Evolutionary conservation across 1,139 yeast species (phyloP), one percentile per base, ranked within the genome.

Genomic region (Lodderomyces theae): DNA sequence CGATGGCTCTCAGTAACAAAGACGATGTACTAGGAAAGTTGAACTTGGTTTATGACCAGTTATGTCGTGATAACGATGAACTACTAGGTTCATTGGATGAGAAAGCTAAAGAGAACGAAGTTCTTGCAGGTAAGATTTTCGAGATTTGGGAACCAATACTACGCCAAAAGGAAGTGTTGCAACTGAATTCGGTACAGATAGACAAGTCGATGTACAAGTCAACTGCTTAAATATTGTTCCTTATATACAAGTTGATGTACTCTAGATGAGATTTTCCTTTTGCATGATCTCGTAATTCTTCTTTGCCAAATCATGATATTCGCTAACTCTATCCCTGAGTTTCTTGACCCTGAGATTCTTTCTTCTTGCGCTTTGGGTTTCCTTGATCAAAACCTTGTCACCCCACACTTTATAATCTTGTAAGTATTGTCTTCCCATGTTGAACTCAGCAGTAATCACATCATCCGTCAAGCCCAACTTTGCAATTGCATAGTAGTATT

Each of bases 331-430:
- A 65, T 69, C 69, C 46, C 67, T 66, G 51, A 72, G 69, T 22
- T 63, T 69, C 38, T 41, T 50, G 40, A 57, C 43, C 48, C 64
- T 62, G 42, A 63, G 60, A 40, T 59, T 62, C 57, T 68, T 69
- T 50, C 53, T 56, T 54, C 63, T 58, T 9, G 23, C 30, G 22
- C 41, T 39, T 52, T 69, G 65, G 52, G 71, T 70, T 28, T 70
- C 74, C 51, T 66, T 69, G 42, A 72, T 66, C 57, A 72, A 62
- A 43, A 60, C 58, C 54, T 69, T 70, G 52, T 71, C 76, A 35
- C 95, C 95, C 80, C 89, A 89, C 60, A 89, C 83, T 63, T 82
- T 75, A 65, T 79, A 86, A 59, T 86, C 86, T 65, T 86, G 90
- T 77, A 88, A 79, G 71, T 90, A 90, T 59, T 79, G 79, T 60